Conservation (phyloP, 495 filamentous ascomycete species). For the Daldinia childiae region DNA sequence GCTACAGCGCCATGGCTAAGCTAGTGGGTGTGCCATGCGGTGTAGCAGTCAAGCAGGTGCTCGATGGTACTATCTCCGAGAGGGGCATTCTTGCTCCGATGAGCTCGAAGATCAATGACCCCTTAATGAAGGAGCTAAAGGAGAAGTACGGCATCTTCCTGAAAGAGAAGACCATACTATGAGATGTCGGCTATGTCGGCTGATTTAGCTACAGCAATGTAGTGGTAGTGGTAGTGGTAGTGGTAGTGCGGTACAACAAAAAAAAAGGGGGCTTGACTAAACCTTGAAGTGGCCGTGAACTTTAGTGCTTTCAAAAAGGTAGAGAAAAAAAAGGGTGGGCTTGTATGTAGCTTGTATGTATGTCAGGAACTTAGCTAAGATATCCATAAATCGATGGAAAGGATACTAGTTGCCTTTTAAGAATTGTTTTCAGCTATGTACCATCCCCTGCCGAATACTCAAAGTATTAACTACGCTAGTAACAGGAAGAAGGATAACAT, state of each 20-base stretch:
- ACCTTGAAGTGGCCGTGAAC: background rate
- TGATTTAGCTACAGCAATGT: background rate
- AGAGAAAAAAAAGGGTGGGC: constrained; percentile 6
- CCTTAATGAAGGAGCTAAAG: constrained; percentile 76
- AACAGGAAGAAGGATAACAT: background rate
- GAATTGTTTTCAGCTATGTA: constrained; percentile 5
- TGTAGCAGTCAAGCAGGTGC: constrained; percentile 78
- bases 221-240: background rate
- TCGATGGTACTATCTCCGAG: constrained; percentile 80
- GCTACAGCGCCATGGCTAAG: constrained; percentile 92
- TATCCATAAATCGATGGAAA: constrained; percentile 3
- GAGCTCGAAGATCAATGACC: constrained; percentile 73
- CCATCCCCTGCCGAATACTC: background rate
- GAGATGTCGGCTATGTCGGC: background rate
- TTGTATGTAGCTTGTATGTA: background rate
- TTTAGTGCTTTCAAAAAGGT: constrained; percentile 4
- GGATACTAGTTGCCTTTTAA: background rate
- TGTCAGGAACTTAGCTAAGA: background rate
- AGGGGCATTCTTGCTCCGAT: constrained; percentile 87
- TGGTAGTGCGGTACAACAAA: background rate
- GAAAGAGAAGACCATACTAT: constrained; percentile 55
- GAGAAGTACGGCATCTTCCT: constrained; percentile 67
- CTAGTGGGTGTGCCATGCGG: constrained; percentile 69
- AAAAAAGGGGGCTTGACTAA: constrained; percentile 11
- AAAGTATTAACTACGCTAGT: background rate